A percentile compares a stretch with the other conserved stretches of the same genome.
These are phyloP conservation scores for Trichoderma virens DNA, from an alignment of 495 filamentous ascomycete genomes.

Conservation along the genomic window DNA sequence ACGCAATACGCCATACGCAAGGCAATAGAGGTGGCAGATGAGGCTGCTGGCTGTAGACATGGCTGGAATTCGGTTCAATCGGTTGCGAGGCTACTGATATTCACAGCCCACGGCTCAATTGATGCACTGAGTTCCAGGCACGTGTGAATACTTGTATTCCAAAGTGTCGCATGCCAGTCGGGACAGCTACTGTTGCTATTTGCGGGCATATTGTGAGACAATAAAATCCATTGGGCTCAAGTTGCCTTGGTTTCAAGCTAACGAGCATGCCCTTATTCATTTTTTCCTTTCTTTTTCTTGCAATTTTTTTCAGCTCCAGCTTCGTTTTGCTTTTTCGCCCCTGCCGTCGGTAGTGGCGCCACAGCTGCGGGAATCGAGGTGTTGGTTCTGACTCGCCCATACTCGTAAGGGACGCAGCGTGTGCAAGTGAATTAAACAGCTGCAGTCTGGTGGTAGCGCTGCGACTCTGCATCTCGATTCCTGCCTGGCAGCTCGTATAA, in stretches of 20 bases:
- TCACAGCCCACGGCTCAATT: too few relatives aligned
- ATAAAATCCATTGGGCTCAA: not conserved
- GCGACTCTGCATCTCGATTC: not conserved
- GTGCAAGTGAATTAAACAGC: too few relatives aligned
- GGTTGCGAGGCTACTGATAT: too few relatives aligned
- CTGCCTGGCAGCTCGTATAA: too few relatives aligned
- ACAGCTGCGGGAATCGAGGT: not conserved
- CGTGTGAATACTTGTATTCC: too few relatives aligned
- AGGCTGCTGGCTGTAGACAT: too few relatives aligned
- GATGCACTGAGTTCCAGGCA: too few relatives aligned
- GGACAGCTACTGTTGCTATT: not conserved
- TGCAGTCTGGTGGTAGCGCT: too few relatives aligned
- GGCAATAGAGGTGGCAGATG: too few relatives aligned
- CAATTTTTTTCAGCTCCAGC: not conserved
- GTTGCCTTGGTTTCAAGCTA: not conserved
- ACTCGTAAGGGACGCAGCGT: too few relatives aligned
- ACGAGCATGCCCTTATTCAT: not conserved
- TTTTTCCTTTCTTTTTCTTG: not conserved
- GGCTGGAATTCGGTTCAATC: too few relatives aligned
- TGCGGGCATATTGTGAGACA: not conserved
- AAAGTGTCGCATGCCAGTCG: not conserved
- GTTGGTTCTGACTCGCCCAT: not conserved
- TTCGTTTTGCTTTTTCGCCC: not conserved
- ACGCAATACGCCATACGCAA: too few relatives aligned
- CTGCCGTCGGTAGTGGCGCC: not conserved